These are phyloP conservation scores for Epipyxis sp. DNA, from an alignment of 108 stramenopile genomes.

Conservation along the genomic window DNA sequence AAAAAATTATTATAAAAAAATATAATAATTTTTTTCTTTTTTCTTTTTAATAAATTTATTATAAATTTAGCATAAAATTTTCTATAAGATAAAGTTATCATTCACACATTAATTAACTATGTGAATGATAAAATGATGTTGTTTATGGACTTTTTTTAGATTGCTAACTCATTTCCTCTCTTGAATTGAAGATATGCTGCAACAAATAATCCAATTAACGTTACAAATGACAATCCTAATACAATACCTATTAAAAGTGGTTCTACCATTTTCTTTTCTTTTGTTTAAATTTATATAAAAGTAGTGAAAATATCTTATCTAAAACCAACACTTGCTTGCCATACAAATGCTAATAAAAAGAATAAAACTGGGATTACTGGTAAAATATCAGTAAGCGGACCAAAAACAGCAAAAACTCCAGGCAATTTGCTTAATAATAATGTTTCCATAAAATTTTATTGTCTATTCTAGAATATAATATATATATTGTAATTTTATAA, in stretches of 20 bases:
- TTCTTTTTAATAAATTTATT: too few species aligned
- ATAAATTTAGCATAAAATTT: too few species aligned
- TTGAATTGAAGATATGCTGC: conserved; percentile 10
- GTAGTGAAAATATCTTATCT: too few species aligned
- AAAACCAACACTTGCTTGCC: conserved; percentile 13
- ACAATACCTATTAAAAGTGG: conserved; percentile 10
- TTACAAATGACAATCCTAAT: not conserved
- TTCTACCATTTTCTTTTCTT: not conserved
- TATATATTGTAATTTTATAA: not conserved
- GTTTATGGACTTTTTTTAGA: too few species aligned
- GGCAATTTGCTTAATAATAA: conserved; percentile 1
- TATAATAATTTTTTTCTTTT: not conserved
- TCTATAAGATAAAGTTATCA: too few species aligned
- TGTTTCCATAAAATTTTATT: not conserved
- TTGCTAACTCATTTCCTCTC: not conserved
- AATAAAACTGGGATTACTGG: conserved; percentile 1
- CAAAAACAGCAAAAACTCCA: conserved; percentile 6
- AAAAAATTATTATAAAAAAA: not conserved
- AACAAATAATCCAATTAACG: not conserved
- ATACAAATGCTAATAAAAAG: conserved; percentile 6
- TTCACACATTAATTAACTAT: too few species aligned
- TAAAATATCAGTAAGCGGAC: not conserved
- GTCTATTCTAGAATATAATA: not conserved
- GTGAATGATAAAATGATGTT: too few species aligned
- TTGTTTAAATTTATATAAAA: too few species aligned